Evolutionary conservation across 768 basidiomycete species (phyloP), one percentile per base, ranked within the genome.

Genomic region (Rhodotorula sphaerocarpa): DNA sequence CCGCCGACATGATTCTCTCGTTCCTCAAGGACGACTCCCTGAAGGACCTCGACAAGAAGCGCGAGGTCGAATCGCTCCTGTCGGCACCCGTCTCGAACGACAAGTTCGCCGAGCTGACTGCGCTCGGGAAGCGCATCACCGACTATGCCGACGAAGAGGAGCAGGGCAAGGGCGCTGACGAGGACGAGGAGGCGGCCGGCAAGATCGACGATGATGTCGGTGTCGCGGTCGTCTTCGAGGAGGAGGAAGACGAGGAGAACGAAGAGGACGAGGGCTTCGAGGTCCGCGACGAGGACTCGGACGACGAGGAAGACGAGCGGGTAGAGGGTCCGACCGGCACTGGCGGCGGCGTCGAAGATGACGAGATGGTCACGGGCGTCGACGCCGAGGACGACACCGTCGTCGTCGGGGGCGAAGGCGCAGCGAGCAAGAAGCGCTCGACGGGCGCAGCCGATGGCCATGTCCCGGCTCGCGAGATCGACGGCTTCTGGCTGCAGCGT

Each of bases 401-500:
- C 50, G 84, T 96, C 63, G 87, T 88, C 31, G 84, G 83, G 60
- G 78, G 82, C 0, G 3, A 30, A 7, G 33, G 34, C 34, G 34
- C 50, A 12, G 48, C 39, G 11, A 70, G 46, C 80, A 80, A 65
- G 73, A 79, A 57, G 83, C 84, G 71, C 79, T 42, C 57, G 20
- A 78, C 48, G 84, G 9, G 10, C 10, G 36, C 36, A 10, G 88
- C 75, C 1, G 57, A 61, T 84, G 88, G 89, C 70, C 78, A 84
- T 56, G 85, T 97, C 44, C 85, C 90, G 0, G 90, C 91, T 0
- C 90, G 95, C 65, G 81, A 85, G 54, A 85, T 99, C 71, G 93
- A 99, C 74, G 93, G 83, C 31, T 97, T 97, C 83, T 99, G 92
- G 92, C 89, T 99, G 0, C 95, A 99, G 73, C 86, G 92, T 2